Evolutionary conservation across 768 basidiomycete species (phyloP), one percentile per base, ranked within the genome.

Genomic region (Fistulinella prunicolor): DNA sequence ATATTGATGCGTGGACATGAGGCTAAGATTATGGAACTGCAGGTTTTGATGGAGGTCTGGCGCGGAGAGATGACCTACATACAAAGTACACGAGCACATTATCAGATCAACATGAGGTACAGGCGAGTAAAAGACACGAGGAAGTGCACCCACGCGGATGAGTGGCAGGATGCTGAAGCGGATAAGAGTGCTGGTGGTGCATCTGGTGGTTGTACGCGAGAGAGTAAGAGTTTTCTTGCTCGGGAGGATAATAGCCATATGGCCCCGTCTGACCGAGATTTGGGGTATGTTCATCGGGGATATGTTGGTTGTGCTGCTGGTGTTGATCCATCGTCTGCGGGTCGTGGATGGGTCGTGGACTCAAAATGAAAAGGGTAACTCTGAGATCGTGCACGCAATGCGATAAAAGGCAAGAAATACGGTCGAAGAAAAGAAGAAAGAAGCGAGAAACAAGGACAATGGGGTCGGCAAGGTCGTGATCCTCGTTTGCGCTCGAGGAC

Each of bases 141-240:
- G 67, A 71, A 73, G 70, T 67, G 64, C 64, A 86, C 85, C 77
- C 84, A 84, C 87, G 86, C 74, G 85, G 72, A 73, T 79, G 80
- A 68, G 80, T 76, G 69, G 72, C 76, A 64, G 74, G 60, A 60
- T 80, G 77, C 59, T 72, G 75, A 66, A 75, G 69, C 64, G 77
- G 79, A 76, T 84, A 85, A 66, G 75, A 67, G 56, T 69, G 70
- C 45, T 66, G 63, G 54, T 64, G 65, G 46, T 68, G 65, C 60
- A 69, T 49, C 67, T 77, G 80, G 58, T 77, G 66, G 61, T 70
- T 69, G 69, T 81, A 81, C 49, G 71, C 69, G 61, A 80, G 66
- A 60, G 65, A 72, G 69, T 80, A 84, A 50, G 76, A 64, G 63
- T 73, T 69, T 53, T 82, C 78, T 58, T 79, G 79, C 47, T 82